A percentile compares a stretch with the other conserved stretches of the same genome.
These are phyloP conservation scores for Rhizopogon vinicolor DNA, from an alignment of 768 basidiomycete genomes.

Conservation along the genomic window DNA sequence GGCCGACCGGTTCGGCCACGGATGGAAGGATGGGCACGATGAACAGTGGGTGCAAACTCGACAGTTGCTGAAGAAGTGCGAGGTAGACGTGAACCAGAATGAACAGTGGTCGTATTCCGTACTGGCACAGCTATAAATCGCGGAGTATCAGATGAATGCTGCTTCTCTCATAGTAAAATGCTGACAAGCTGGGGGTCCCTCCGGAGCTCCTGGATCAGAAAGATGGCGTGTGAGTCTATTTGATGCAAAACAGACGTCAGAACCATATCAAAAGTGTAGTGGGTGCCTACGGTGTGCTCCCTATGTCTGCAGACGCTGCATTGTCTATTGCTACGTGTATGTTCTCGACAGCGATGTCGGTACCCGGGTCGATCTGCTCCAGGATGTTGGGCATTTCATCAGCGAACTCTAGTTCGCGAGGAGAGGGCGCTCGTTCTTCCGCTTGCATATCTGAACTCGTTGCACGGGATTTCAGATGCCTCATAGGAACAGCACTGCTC, in stretches of 20 bases:
- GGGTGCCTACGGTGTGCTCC: neutral
- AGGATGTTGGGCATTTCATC: constrained; percentile 1
- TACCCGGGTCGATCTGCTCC: neutral
- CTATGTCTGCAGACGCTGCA: neutral
- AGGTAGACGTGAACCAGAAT: neutral
- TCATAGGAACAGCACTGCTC: constrained; percentile 26
- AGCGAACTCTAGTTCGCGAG: neutral
- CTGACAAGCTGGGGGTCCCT: neutral
- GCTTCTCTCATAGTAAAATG: neutral
- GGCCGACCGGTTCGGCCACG: constrained; percentile 15
- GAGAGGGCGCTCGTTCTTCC: constrained; percentile 3
- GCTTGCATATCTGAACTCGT: neutral
- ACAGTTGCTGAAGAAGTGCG: constrained; percentile 32
- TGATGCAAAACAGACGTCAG: neutral
- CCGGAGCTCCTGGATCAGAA: constrained; percentile 31
- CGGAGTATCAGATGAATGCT: neutral
- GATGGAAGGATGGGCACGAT: constrained; percentile 19
- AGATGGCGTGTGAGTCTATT: constrained; percentile 20
- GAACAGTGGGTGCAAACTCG: constrained; percentile 44
- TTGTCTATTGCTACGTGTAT: neutral
- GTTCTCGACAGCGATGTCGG: neutral
- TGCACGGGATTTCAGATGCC: constrained; percentile 6
- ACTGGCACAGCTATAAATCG: neutral
- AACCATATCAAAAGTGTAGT: constrained; percentile 1
- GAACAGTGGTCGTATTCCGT: neutral